Base-by-base conservation (phyloP, 2,329 filamentous ascomycete genomes). In the Hypoxylon sp. region DNA sequence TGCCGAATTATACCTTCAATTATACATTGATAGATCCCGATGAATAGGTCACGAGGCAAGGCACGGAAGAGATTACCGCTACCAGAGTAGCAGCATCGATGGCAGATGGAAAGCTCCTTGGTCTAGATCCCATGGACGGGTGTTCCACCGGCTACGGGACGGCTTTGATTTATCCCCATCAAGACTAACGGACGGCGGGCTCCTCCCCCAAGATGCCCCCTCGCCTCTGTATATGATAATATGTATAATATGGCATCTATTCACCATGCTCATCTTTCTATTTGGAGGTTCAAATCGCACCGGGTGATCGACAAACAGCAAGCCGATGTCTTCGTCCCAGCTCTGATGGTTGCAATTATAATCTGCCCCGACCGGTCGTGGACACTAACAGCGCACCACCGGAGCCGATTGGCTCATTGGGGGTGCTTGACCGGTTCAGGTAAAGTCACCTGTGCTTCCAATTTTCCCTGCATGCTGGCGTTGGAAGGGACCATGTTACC, bases 121-220 rank as follows among this genome's bases (percentile, higher is more conserved):
- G 63, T 67, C 69, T 66, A 69, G 69, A 71, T 67, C 58, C 37
- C 37, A 51, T 56, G 10, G 40, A 54, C 57, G 53, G 63, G n/a
- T 58, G 35, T 58, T 64, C 55, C 33, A 50, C 48, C 60, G 63
- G 63, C 56, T 63, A 40, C 57, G 60, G 60, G 54, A 42, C 69
- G 63, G 63, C 51, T 35, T 63, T 61, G 40, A 40, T 57, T 66
- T 61, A 61, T 57, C 66, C 69, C 69, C 63, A 49, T 27, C 49
- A 49, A 55, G 20, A 57, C 48, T 59, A 50, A 62, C 22, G 37
- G 25, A 22, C 46, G 49, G 55, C 40, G 44, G 51, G 50, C 57
- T 55, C 13, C 51, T 58, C 57, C 56, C 44, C 50, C 42, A 54
- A 35, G 31, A 57, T 44, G 6, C 60, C 46, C 50, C n/a, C 17